Percentiles rank a stretch among this genome's conserved stretches.
These are phyloP conservation scores for Fomitiporia mediterranea DNA, from an alignment of 1,284 basidiomycete genomes.

Conservation along the genomic window DNA sequence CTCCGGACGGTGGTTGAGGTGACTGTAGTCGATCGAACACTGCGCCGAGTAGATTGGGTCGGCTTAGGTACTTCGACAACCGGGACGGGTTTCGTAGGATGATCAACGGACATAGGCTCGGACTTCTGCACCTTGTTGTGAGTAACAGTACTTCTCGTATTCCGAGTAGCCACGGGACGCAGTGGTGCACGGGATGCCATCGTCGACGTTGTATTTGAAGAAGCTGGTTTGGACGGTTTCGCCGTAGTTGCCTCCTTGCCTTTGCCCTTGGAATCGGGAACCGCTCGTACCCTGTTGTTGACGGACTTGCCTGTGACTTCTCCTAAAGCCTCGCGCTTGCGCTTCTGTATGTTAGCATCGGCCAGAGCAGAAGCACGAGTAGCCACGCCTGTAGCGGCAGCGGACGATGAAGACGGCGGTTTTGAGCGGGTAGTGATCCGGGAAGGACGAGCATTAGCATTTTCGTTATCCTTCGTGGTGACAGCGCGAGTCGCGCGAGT, in stretches of 20 bases:
- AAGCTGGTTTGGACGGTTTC: constrained; percentile 27
- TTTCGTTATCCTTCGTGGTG: constrained; percentile 59
- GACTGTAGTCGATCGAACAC: constrained; percentile 26
- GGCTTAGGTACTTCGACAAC: constrained; percentile 12
- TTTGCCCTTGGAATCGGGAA: constrained; percentile 39
- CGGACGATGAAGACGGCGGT: constrained; percentile 41
- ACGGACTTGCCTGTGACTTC: constrained; percentile 50
- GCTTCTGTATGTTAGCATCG: constrained; percentile 47
- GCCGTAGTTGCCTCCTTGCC: constrained; percentile 36
- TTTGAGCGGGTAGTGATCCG: constrained; percentile 55
- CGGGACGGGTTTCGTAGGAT: constrained; percentile 19
- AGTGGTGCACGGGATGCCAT: constrained; percentile 27
- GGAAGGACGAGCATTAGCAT: constrained; percentile 46
- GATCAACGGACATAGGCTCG: constrained; percentile 58
- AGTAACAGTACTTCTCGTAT: constrained; percentile 28
- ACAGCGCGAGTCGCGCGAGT: constrained; percentile 48
- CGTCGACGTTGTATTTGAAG: constrained; percentile 28
- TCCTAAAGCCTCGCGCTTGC: constrained; percentile 70
- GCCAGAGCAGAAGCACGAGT: constrained; percentile 32
- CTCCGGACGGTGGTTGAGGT: constrained; percentile 27
- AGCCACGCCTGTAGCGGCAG: constrained; percentile 30
- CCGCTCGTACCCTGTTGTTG: constrained; percentile 33
- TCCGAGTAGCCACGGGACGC: constrained; percentile 25
- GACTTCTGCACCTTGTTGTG: constrained; percentile 22
- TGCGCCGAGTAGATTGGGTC: constrained; percentile 1